Conservation (phyloP, 306 rosid species). For the Gynostemma pentaphyllum region DNA sequence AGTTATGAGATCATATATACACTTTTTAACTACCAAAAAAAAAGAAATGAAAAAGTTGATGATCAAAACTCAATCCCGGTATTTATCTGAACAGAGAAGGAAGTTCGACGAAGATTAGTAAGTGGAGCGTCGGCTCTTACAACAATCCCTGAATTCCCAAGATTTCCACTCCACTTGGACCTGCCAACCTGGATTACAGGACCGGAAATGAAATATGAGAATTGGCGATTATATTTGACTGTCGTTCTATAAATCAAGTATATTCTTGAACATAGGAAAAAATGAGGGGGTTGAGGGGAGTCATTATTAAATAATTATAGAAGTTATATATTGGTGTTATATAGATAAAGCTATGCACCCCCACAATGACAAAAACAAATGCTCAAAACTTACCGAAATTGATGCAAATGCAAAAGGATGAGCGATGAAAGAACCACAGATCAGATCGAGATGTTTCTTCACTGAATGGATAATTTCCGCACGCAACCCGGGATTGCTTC, state of each 20-base stretch:
- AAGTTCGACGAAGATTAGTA: slow-evolving; percentile 54
- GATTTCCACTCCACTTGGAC: slow-evolving; percentile 96
- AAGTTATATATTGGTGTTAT: background rate
- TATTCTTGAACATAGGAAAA: background rate
- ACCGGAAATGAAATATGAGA: background rate
- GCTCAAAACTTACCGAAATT: slow-evolving; percentile 55
- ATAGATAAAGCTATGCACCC: background rate
- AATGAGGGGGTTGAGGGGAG: no score
- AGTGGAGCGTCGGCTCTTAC: slow-evolving; percentile 75
- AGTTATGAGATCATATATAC: slow-evolving; percentile 37
- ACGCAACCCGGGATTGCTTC: slow-evolving; percentile 88
- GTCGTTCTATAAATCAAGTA: background rate
- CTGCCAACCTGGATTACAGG: slow-evolving; percentile 64
- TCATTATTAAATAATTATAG: background rate
- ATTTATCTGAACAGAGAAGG: slow-evolving; percentile 73
- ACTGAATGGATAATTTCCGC: slow-evolving; percentile 82
- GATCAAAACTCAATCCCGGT: slow-evolving; percentile 74
- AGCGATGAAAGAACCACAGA: slow-evolving; percentile 58
- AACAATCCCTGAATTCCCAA: slow-evolving; percentile 75
- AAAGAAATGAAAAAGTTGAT: background rate
- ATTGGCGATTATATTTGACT: background rate
- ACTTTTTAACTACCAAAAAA: slow-evolving; percentile 26
- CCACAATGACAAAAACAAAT: background rate
- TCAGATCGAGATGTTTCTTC: slow-evolving; percentile 62
- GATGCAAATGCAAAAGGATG: slow-evolving; percentile 89